Percentiles rank a stretch among this genome's conserved stretches.
phyloP scores from a whole-genome alignment of 345 rosid genomes.

The Pistacia vera region DNA sequence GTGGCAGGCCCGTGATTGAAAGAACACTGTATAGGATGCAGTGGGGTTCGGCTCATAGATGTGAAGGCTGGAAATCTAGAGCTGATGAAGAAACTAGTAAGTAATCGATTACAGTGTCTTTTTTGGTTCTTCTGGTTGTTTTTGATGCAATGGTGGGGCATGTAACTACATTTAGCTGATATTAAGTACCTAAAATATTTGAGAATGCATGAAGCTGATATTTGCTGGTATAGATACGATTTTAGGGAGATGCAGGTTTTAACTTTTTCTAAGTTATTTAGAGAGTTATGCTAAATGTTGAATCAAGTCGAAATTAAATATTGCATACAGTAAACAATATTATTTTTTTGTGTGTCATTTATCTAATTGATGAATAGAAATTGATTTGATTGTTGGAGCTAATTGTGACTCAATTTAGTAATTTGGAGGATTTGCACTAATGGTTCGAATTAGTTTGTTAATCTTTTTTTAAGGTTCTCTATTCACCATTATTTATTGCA shows the following conservation, averaged over 20 bases:
- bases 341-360: not conserved
- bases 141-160: conserved; percentile 37
- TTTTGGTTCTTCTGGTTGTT: not conserved
- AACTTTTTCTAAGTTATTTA: not conserved
- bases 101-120: conserved; percentile 22
- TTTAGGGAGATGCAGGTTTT: not conserved
- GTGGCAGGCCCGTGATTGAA: conserved; percentile 85
- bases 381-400: not conserved
- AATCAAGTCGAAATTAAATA: not conserved
- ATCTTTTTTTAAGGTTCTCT: not conserved
- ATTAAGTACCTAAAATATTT: not conserved
- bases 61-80: conserved; percentile 89
- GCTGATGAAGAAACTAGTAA: conserved; percentile 89
- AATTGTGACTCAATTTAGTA: not conserved
- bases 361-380: not conserved
- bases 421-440: not conserved
- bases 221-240: not conserved
- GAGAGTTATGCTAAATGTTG: not conserved
- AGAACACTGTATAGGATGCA: conserved; percentile 97
- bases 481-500: not conserved
- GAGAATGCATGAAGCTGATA: not conserved
- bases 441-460: conserved; percentile 4
- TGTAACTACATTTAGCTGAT: not conserved
- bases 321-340: no score
- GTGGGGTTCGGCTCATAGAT: conserved; percentile 84